Evolutionary conservation across 768 basidiomycete species (phyloP), one percentile per base, ranked within the genome.

Genomic region (Hortiboletus flavorubellus): DNA sequence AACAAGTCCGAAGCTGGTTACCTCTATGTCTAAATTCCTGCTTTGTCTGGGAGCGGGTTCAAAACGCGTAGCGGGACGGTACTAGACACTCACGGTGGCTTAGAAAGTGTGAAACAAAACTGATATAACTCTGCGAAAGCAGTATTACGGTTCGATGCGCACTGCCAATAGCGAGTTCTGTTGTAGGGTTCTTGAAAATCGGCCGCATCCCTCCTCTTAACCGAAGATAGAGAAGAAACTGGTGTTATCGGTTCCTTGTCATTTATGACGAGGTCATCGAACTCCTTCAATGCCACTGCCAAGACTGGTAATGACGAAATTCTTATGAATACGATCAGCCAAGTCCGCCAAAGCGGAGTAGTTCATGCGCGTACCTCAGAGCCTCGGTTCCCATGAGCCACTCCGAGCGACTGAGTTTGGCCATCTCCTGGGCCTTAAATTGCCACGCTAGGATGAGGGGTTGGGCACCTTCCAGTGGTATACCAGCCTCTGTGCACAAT

Each of bases 21-120:
- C 89, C 74, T 92, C 89, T 78, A 92, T 88, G 49, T 91, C 89
- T 58, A 91, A 83, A 66, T 89, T 91, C 59, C 84, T 80, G 18
- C 83, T 82, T 67, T 81, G 79, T 66, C 89, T 91, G 42, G 31
- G 33, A 31, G 51, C 26, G 30, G 18, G 38, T 44, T 67, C 30
- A 63, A 40, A 30, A 34, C 38, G 34, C 18, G 38, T 49, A 35
- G 47, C 14, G 38, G 26, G 29, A 40, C 30, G 16, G 39, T n/a
- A 11, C 44, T 29, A 50, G 50, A 8, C 8, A 80, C 87, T 67
- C 71, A 93, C 87, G 81, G 78, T 30, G 83, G 80, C 70, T 91
- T 92, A 30, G 84, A 82, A 49, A 91, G 78, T 8, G 68, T 60
- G 66, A 92, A 93, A 59, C 85, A 84, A 68, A 83, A 93, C 41